Evolutionary conservation across 2,329 filamentous ascomycete genomes (phyloP), one percentile per base, ranked within the genome.

Genomic region (Penicillium brasilianum): DNA sequence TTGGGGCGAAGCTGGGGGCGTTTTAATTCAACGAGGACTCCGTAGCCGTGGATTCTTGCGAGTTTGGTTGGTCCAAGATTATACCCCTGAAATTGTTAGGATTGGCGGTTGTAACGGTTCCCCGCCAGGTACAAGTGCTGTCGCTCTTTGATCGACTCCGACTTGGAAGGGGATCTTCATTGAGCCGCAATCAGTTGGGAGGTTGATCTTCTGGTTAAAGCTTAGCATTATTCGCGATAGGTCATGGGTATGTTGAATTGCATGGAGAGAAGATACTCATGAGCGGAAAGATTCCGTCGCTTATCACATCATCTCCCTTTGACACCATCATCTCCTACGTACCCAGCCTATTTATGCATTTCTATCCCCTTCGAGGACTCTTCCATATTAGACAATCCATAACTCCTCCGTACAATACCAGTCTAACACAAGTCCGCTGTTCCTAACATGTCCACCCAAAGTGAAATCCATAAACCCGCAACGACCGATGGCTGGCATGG

Each of bases 401-500:
- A n/a, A 5, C 7, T 30, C 16, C 9, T 6, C 3, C 16, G 4
- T 11, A 18, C 3, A 14, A 9, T 16, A 28, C 8, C 9, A 4
- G 2, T 4, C 16, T 11, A 14, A 13, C 11, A 3, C 11, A 13
- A 13, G n/a, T 34, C n/a, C 53, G 37, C 25, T 5, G n/a, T 20
- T 9, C 9, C 59, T 8, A 10, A 14, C 1, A 30, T 32, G 22
- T 11, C 44, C 16, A 22, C 39, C 39, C 18, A 20, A 13, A 1
- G 3, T 22, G 44, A 48, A 48, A 65, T 70, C 48, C 72, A 74
- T 28, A 43, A 64, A 9, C 50, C 64, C 39, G 65, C 58, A 9
- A 73, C 71, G 7, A 55, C 62, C 10, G 71, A 73, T 51, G 69
- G 72, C 52, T 86, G 84, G 80, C 83, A 86, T 64, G 83, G 82